phyloP scores from a whole-genome alignment of 805 yeast species.

The Metschnikowia aberdeeniae region DNA sequence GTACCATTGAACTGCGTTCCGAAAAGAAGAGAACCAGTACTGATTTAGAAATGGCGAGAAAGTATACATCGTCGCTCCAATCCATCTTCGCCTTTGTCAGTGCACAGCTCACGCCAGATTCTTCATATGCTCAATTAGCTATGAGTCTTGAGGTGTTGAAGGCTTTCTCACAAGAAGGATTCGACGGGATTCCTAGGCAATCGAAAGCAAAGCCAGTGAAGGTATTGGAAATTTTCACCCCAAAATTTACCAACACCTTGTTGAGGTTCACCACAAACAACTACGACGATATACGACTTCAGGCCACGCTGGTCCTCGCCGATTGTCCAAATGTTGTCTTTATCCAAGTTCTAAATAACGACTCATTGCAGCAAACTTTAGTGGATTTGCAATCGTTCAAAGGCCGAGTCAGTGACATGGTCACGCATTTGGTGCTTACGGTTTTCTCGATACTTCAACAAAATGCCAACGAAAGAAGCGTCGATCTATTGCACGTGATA shows the following conservation, averaged over 20 bases:
- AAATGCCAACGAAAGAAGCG: conserved; percentile 2
- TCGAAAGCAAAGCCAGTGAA: conserved; percentile 1
- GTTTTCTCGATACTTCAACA: conserved; percentile 25
- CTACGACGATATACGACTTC: conserved; percentile 67
- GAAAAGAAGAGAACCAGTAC: conserved; percentile 7
- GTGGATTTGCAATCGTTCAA: conserved; percentile 36
- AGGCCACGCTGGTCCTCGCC: conserved; percentile 8
- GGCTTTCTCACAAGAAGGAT: conserved; percentile 42
- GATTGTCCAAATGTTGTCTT: conserved; percentile 10
- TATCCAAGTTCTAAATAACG: not conserved
- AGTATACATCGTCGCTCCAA: conserved; percentile 2
- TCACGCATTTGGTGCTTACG: conserved; percentile 62
- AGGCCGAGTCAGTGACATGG: conserved; percentile 73
- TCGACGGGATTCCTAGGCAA: conserved; percentile 17
- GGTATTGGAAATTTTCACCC: conserved; percentile 8
- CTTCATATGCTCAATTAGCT: conserved; percentile 39
- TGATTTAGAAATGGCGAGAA: conserved; percentile 1
- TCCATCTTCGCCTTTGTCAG: conserved; percentile 58
- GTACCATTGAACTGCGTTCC: conserved; percentile 16
- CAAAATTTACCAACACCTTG: conserved; percentile 38
- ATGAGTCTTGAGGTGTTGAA: conserved; percentile 36
- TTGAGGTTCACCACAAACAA: conserved; percentile 63
- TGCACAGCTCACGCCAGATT: conserved; percentile 47
- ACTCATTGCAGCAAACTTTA: conserved; percentile 6
- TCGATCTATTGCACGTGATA: conserved; percentile 7